Evolutionary conservation across 2,329 filamentous ascomycete species (phyloP), one percentile per base, ranked within the genome.

Genomic region (Volutella citrinella): DNA sequence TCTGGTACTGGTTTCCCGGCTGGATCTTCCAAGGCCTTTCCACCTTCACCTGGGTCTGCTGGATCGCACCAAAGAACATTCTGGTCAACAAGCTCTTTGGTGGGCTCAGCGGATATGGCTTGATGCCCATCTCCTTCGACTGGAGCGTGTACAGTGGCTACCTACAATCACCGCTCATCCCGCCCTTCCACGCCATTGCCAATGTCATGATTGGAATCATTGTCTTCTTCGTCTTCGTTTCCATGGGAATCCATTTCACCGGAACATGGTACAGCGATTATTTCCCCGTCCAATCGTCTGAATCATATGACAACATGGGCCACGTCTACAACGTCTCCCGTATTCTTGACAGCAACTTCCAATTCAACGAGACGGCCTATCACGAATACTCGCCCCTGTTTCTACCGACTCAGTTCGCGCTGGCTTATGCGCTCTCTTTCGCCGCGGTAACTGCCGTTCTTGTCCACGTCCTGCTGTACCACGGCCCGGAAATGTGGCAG

Each of bases 241-340:
- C 80, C 27, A 72, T 76, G 41, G 74, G 72, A 19, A 60, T 80
- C 19, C 75, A 80, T 52, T 80, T 76, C 47, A 68, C 61, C n/a
- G 74, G 74, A 31, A 63, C 60, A 21, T 77, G 73, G 72, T 76
- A 70, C 46, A 55, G 77, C 20, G 71, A 76, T 38, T 81, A 80
- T 52, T 63, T 85, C 34, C 78, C 80, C 3, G 70, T 84, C 16
- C 70, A 78, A 42, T 76, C 73, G 35, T 71, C 72, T 11, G 69
- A 74, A 40, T 77, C 74, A 3, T 84, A 76, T 51, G 81, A 84
- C 60, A 84, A 84, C 51, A 80, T 68, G 1, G 80, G 78, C 16
- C 52, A 60, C 3, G 44, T 63, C 9, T 84, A 85, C 61, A 72
- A 83, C 40, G 76, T 80, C 5, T 65, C 66, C 4, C 68, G 66